Evolutionary conservation across 768 basidiomycete species (phyloP).

Genomic region (Suillus sp.): DNA sequence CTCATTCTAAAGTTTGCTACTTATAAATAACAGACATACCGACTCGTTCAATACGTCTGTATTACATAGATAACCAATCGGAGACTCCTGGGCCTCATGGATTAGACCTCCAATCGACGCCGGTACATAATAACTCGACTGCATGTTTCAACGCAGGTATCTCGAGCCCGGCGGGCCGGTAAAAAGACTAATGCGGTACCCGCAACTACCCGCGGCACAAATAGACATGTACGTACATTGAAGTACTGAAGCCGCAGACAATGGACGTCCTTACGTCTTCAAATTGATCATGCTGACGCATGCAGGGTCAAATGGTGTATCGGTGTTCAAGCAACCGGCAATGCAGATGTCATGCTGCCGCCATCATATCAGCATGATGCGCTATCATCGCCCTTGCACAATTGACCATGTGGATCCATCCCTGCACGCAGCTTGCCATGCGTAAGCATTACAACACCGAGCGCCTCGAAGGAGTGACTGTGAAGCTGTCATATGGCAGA

Average conservation of each 20-base stretch:
- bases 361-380: constrained; percentile 4
- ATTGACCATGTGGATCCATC: neutral
- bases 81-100: neutral
- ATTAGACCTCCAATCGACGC: too few relatives aligned
- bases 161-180: neutral
- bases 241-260: neutral
- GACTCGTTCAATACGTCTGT: neutral
- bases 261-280: neutral
- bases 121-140: constrained; percentile 1
- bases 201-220: constrained; percentile 5
- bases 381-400: neutral
- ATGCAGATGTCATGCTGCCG: neutral
- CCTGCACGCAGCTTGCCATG: neutral
- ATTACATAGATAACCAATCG: neutral
- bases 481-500: neutral
- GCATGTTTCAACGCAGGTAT: too few relatives aligned
- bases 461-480: neutral
- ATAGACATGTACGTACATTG: constrained; percentile 1
- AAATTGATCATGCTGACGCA: neutral
- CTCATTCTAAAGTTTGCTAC: constrained; percentile 1
- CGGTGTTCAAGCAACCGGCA: constrained; percentile 8
- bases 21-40: neutral
- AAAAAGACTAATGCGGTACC: neutral
- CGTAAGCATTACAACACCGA: neutral
- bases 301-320: neutral